These are phyloP conservation scores for Colletotrichum incanum DNA, from an alignment of 2,329 filamentous ascomycete species.

Conservation along the genomic window DNA sequence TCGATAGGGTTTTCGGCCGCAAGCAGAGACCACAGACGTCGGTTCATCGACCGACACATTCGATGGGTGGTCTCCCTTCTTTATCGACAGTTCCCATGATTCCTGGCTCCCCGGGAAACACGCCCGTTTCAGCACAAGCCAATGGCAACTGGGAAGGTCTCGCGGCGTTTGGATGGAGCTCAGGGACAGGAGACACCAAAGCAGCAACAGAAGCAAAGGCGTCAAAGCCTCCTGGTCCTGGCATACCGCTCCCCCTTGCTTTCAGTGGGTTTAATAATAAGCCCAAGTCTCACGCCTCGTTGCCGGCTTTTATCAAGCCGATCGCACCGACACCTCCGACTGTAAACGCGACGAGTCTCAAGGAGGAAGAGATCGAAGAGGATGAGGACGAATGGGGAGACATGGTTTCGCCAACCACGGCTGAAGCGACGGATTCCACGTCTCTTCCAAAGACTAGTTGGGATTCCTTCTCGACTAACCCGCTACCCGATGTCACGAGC, in stretches of 20 bases:
- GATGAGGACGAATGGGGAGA: conserved; percentile 71
- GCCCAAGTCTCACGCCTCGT: conserved; percentile 33
- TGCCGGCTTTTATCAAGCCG: conserved; percentile 32
- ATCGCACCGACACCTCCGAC: conserved; percentile 13
- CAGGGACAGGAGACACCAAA: conserved; percentile 10
- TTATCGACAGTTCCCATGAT: conserved; percentile 29
- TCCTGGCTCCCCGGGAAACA: conserved; percentile 30
- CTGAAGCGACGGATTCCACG: conserved; percentile 26
- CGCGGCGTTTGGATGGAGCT: conserved; percentile 53
- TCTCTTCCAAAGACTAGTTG: conserved; percentile 38
- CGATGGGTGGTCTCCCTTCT: conserved; percentile 27
- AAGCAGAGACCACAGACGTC: conserved; percentile 49
- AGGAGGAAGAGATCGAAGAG: conserved; percentile 33
- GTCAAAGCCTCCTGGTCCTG: neutral
- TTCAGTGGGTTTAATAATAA: conserved; percentile 36
- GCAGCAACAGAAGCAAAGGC: neutral
- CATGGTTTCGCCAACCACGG: conserved; percentile 65
- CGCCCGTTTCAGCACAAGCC: conserved; percentile 46
- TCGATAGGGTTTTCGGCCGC: conserved; percentile 62
- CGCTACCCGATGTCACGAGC: conserved; percentile 25
- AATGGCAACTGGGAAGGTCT: conserved; percentile 32
- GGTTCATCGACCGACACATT: conserved; percentile 46
- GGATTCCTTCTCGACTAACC: conserved; percentile 40
- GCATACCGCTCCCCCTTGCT: conserved; percentile 26
- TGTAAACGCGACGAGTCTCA: conserved; percentile 33